These are phyloP conservation scores for Adiantum capillusveneris DNA, from an alignment of 75 land plant species.

Conservation along the genomic window DNA sequence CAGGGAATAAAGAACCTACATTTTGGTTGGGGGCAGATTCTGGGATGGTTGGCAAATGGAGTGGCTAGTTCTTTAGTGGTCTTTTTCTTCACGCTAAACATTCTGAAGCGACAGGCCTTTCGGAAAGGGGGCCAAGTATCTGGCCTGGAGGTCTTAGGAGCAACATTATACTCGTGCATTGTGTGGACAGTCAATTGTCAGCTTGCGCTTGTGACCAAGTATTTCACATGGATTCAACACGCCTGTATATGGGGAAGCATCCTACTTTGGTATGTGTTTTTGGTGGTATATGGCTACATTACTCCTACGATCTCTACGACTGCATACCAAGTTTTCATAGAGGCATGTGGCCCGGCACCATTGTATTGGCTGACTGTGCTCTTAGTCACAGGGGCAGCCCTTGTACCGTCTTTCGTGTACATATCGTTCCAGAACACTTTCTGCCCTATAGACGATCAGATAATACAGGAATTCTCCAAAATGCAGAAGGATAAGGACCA, in stretches of 20 bases:
- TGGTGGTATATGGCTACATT: constrained; percentile 50
- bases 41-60: constrained; percentile 70
- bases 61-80: constrained; percentile 35
- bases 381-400: constrained; percentile 11
- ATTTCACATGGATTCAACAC: constrained; percentile 83
- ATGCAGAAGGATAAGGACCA: constrained; percentile 36
- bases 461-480: constrained; percentile 12
- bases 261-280: constrained; percentile 49
- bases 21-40: constrained; percentile 57
- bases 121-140: constrained; percentile 35
- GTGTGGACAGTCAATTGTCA: constrained; percentile 23
- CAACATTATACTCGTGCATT: constrained; percentile 20
- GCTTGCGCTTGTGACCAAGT: constrained; percentile 38
- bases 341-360: constrained; percentile 14
- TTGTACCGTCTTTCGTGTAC: constrained; percentile 12
- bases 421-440: constrained; percentile 5
- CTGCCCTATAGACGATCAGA: constrained; percentile 18
- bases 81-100: constrained; percentile 40
- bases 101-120: constrained; percentile 37
- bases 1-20: constrained; percentile 17
- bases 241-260: constrained; percentile 69
- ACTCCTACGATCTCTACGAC: constrained; percentile 29
- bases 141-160: constrained; percentile 22
- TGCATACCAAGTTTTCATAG: constrained; percentile 19
- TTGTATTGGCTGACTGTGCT: constrained; percentile 14